Evolutionary conservation across 2,329 filamentous ascomycete species (phyloP), one percentile per base, ranked within the genome.

Genomic region (Colletotrichum musicola): DNA sequence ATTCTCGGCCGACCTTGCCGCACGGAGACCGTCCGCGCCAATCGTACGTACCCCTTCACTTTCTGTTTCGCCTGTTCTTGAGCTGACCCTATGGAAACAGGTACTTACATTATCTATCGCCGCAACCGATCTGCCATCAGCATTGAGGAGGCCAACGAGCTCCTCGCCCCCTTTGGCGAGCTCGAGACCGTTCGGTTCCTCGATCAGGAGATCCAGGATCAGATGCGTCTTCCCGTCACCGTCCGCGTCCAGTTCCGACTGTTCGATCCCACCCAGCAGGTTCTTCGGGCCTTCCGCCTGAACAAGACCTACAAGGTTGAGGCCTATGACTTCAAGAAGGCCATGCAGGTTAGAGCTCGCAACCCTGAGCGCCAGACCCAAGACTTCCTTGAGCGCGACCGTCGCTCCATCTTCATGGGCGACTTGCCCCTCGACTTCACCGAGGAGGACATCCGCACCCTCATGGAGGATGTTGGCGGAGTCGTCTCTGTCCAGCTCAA

Each of bases 1-100:
- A 86, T 90, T 61, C 81, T 85, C 50, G 88, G 87, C 14, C 86
- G 89, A 12, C 80, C 84, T 13, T 88, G 86, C 76, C 87, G 89
- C 18, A 86, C 84, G 20, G 89, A 92, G 78, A 86, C 83, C 76
- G 87, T 87, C 20, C 85, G 86, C 71, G 88, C 86, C 27, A 87
- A 89, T 72, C 82, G 89, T 88, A 77, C 80, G 86, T 70, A 77
- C 54, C 18, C 35, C 9, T 67, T 25, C 49, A n/a, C 4, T 6
- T 30, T 4, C 4, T 14, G 16, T 12, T 1, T 53, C 38, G 13
- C 3, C 3, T 18, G 53, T 62, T 25, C n/a, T 14, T 22, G 38
- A 7, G 14, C 75, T 81, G 46, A 81, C 47, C 46, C 30, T 56
- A 6, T 20, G 20, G n/a, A 16, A 9, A 4, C 51, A 89, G 86